Percentiles rank a stretch among this genome's conserved stretches.
phyloP scores from a whole-genome alignment of 2,329 filamentous ascomycete species.

The Trichoderma lentiforme region DNA sequence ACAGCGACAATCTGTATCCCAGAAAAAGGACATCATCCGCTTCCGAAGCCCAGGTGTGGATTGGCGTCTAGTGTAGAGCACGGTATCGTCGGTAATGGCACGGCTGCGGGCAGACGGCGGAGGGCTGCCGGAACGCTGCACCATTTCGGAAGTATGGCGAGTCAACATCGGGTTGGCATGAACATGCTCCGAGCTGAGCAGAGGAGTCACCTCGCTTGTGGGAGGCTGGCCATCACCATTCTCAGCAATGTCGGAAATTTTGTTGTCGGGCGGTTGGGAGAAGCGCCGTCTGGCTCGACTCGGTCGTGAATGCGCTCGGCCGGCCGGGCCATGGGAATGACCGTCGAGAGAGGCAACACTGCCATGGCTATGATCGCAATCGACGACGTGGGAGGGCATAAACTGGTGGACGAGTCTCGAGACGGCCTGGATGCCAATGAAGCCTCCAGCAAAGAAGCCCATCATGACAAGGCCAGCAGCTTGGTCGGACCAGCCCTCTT shows the following conservation, averaged over 20 bases:
- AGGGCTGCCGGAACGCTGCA: conserved; percentile 27
- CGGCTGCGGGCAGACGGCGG: conserved; percentile 25
- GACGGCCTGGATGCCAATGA: conserved; percentile 70
- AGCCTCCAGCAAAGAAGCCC: conserved; percentile 66
- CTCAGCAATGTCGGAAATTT: conserved; percentile 23
- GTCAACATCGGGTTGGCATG: conserved; percentile 25
- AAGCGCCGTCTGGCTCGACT: conserved; percentile 33
- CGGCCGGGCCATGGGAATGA: conserved; percentile 22
- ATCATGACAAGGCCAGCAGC: conserved; percentile 67
- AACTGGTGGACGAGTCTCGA: conserved; percentile 70
- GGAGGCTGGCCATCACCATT: conserved; percentile 2
- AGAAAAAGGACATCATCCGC: conserved; percentile 62
- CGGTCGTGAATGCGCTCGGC: conserved; percentile 30
- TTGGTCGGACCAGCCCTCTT: conserved; percentile 64
- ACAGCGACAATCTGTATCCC: conserved; percentile 61
- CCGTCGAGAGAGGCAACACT: conserved; percentile 41
- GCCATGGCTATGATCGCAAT: conserved; percentile 72
- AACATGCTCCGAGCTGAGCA: conserved; percentile 38
- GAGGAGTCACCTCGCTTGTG: conserved; percentile 47
- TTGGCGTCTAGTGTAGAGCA: conserved; percentile 42
- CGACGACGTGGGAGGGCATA: conserved; percentile 75
- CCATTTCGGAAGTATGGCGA: conserved; percentile 29
- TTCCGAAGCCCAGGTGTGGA: conserved; percentile 55
- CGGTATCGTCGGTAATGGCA: conserved; percentile 24
- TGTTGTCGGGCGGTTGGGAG: conserved; percentile 24